Evolutionary conservation across 2,329 filamentous ascomycete species (phyloP), one percentile per base, ranked within the genome.

Genomic region (Lizonia empirigonia): DNA sequence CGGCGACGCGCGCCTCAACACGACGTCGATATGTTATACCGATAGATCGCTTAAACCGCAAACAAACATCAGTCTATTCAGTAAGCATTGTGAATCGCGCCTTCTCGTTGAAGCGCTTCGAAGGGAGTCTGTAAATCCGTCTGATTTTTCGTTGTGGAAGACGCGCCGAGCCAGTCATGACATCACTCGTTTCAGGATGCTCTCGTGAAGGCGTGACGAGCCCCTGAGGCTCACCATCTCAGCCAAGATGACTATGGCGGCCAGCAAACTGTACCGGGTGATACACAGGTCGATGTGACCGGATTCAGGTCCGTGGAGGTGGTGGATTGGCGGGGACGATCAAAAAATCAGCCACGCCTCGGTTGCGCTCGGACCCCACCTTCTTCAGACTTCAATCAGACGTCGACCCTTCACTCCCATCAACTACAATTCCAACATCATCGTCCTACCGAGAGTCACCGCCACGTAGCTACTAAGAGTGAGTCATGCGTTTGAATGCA

Each of bases 151-250:
- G 7, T 30, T 5, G 7, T 30, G 27, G 15, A 36, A 19, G 29
- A 23, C 5, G 29, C 10, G 33, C 13, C 15, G 4, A 13, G 13
- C 7, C 13, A 19, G 37, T 37, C 18, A 19, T 52, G 42, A 52
- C 49, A 39, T 42, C 49, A 47, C 24, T n/a, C 15, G 49, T 52
- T 52, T 52, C 49, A 52, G 37, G 23, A 22, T 7, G 24, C 42
- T 10, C 27, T 50, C 19, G 23, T 7, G 23, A 36, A 34, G 30
- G 42, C 16, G 30, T 30, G 24, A 52, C 32, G 18, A n/a, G 20
- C 42, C n/a, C 30, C 33, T 47, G 19, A 24, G 16, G 33, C 20
- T 36, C 26, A 26, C 33, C 33, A 44, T 16, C 2, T 32, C n/a
- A 37, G 41, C 41, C 18, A 37, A 45, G 24, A 30, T 19, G 4